Base-by-base conservation (phyloP, 1,284 basidiomycete species). In the Ceratobasidium sp. region DNA sequence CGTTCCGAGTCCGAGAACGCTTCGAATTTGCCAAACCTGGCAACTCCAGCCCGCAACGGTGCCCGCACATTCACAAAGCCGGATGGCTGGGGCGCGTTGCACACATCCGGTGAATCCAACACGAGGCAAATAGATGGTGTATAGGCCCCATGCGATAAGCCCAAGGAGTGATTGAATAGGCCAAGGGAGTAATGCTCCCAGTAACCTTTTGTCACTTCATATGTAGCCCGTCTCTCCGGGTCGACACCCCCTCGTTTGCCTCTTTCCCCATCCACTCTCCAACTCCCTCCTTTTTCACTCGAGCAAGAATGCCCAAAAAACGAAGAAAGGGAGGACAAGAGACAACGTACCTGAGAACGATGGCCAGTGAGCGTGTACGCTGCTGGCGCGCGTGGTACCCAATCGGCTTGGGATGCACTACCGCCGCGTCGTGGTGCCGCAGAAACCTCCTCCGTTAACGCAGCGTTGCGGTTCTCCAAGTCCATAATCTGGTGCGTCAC, bases 331-430 rank as follows among this genome's bases (percentile, higher is more conserved):
- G 29, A 24, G 46, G 48, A 24, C 5, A 53, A 19, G 34, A 37
- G 34, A 16, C 53, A 22, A 73, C 71, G 49, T 54, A 73, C 81
- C 85, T 86, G 92, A 75, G 88, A 84, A 64, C 95, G 88, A 82
- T 97, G 95, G 0, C 94, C 93, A 2, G 89, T 87, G 51, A 97
- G 87, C 16, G 90, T 88, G 82, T 94, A 92, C 66, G 90, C 87
- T 24, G 94, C 88, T 27, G 93, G 91, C 6, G 89, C 88, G 41
- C 93, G 88, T 5, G 95, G 95, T 51, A 95, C 84, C 93, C 95
- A 96, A 80, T 94, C 92, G 76, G 86, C 83, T 77, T 88, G 81
- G 29, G 89, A 87, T 1, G 90, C 87, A 37, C 59, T 61, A n/a
- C 71, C 71, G 24, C 71, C 71, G 9, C 89, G 84, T 0, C 89